Conservation (phyloP, 2,329 filamentous ascomycete species). For the Fusarium agapanthi region DNA sequence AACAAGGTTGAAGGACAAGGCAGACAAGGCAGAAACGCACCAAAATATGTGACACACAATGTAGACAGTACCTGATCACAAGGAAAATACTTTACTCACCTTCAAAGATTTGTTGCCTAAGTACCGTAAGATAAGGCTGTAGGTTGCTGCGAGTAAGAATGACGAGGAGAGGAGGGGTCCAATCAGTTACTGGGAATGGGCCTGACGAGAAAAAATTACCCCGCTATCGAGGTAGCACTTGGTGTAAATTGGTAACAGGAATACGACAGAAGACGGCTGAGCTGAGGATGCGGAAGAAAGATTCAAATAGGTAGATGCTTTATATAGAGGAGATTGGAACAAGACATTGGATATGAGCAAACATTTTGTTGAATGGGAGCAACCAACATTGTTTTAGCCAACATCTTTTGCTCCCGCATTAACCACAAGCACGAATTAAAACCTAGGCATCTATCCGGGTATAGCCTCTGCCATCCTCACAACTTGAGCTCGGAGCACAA, state of each 20-base stretch:
- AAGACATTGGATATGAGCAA: not conserved
- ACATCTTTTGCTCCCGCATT: not conserved
- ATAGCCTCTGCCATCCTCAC: not conserved
- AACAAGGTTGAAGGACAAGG: conserved; percentile 10
- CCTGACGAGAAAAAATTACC: conserved; percentile 38
- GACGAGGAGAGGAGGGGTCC: conserved; percentile 37
- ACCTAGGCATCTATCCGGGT: not conserved
- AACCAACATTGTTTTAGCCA: not conserved
- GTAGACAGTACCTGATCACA: conserved; percentile 29
- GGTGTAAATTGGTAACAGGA: conserved; percentile 11
- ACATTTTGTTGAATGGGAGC: not conserved
- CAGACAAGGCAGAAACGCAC: conserved; percentile 29
- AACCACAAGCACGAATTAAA: not conserved
- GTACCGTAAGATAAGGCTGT: conserved; percentile 21
- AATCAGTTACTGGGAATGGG: conserved; percentile 34
- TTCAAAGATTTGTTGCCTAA: conserved; percentile 33
- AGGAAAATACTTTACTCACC: conserved; percentile 38
- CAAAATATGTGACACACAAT: conserved; percentile 14
- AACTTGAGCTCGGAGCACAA: not conserved
- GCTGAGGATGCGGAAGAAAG: not conserved
- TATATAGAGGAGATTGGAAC: not conserved
- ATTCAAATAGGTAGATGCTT: not conserved
- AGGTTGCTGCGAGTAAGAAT: conserved; percentile 36
- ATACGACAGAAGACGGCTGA: not conserved
- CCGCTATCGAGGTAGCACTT: conserved; percentile 35